phyloP scores from a whole-genome alignment of 495 filamentous ascomycete genomes.

The Trypethelium eluteriae region DNA sequence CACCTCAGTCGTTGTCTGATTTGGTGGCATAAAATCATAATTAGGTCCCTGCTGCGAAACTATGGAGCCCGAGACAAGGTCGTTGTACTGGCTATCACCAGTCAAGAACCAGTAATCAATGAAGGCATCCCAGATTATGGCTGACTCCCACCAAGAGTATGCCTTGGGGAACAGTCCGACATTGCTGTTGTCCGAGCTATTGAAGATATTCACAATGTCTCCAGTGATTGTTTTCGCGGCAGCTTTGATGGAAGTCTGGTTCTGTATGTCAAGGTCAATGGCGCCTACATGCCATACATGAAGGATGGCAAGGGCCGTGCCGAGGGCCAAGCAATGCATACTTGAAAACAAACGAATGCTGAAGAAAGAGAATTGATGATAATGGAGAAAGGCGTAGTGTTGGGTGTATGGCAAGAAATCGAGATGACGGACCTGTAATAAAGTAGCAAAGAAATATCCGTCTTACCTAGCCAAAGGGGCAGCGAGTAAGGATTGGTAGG shows the following conservation, averaged over 20 bases:
- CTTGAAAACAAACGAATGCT: background rate
- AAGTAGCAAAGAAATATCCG: no score
- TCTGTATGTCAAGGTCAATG: constrained; percentile 13
- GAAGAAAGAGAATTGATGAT: background rate
- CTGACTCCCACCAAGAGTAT: constrained; percentile 81
- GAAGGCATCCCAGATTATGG: constrained; percentile 66
- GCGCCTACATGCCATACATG: background rate
- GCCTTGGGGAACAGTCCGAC: constrained; percentile 38
- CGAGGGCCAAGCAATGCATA: background rate
- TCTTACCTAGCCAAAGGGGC: no score
- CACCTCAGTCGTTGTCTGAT: constrained; percentile 51
- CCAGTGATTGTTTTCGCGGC: constrained; percentile 18
- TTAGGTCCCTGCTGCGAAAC: constrained; percentile 62
- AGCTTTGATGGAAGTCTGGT: constrained; percentile 14
- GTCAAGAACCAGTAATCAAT: constrained; percentile 83
- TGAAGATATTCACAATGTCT: constrained; percentile 15
- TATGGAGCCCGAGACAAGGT: constrained; percentile 57
- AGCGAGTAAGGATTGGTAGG: no score
- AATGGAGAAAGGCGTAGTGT: background rate
- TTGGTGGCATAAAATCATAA: constrained; percentile 67
- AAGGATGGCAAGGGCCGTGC: background rate
- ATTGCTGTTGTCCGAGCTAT: background rate
- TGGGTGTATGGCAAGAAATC: background rate
- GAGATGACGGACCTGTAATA: background rate
- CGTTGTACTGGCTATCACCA: constrained; percentile 65